These are phyloP conservation scores for Penicillium dipodomyicola DNA, from an alignment of 495 filamentous ascomycete genomes.

Conservation along the genomic window DNA sequence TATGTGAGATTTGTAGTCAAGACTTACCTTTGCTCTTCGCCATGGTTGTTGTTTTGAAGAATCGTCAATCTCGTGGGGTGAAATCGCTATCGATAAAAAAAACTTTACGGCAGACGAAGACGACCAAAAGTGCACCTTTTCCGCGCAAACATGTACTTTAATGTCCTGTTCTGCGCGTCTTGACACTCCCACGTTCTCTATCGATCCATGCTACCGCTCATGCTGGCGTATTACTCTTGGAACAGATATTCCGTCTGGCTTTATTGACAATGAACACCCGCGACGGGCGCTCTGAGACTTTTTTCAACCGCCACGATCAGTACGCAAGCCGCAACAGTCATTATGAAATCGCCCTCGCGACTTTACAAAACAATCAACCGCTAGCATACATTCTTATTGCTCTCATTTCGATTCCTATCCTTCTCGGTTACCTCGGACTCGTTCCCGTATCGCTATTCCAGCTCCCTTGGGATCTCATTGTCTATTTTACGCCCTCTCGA, in stretches of 20 bases:
- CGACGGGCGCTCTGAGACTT: constrained; percentile 36
- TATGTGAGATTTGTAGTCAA: constrained; percentile 13
- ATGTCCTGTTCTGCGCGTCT: constrained; percentile 12
- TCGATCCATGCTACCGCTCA: constrained; percentile 14
- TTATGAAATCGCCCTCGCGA: constrained; percentile 34
- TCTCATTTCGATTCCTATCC: constrained; percentile 25
- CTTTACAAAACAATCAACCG: constrained; percentile 29
- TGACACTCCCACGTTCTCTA: constrained; percentile 5
- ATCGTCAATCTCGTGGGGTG: constrained; percentile 31
- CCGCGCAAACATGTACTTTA: constrained; percentile 11
- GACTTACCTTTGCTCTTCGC: constrained; percentile 48
- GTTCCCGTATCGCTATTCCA: constrained; percentile 29
- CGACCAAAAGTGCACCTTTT: constrained; percentile 30
- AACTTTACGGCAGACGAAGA: constrained; percentile 30
- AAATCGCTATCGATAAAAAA: constrained; percentile 45
- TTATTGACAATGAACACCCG: constrained; percentile 43
- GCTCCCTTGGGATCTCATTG: constrained; percentile 59
- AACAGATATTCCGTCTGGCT: constrained; percentile 19
- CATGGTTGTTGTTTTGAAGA: constrained; percentile 43
- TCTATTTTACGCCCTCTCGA: constrained; percentile 58
- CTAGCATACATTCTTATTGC: constrained; percentile 28
- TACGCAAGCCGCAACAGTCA: constrained; percentile 29
- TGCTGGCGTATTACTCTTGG: constrained; percentile 25
- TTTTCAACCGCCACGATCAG: constrained; percentile 32
- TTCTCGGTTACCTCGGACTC: constrained; percentile 33